Conservation (phyloP, 306 rosid species). For the Cyclanthera cordifolia region DNA sequence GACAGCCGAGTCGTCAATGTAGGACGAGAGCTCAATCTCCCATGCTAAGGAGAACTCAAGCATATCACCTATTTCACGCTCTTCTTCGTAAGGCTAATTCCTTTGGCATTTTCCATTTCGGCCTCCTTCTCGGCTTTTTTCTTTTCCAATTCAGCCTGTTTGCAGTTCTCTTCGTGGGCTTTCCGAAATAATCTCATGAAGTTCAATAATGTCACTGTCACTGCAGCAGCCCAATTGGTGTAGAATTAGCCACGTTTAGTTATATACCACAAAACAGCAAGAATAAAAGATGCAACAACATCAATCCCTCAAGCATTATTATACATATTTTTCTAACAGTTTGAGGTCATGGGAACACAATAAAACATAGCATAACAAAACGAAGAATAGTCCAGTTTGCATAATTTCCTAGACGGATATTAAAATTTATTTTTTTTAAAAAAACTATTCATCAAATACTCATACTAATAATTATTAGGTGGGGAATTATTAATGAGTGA, state of each 20-base stretch:
- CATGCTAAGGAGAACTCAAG: constrained; percentile 22
- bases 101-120: constrained; percentile 89
- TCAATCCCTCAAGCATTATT: neutral
- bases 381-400: neutral
- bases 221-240: constrained; percentile 40
- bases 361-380: neutral
- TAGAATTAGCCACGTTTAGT: neutral
- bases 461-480: neutral
- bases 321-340: neutral
- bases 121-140: constrained; percentile 87
- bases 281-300: neutral
- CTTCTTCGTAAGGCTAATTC: constrained; percentile 41
- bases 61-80: constrained; percentile 38
- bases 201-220: constrained; percentile 64
- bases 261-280: neutral
- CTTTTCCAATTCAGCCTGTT: constrained; percentile 83
- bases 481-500: neutral
- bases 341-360: neutral
- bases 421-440: too few relatives aligned
- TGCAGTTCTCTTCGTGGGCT: constrained; percentile 88
- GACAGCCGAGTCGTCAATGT: constrained; percentile 23
- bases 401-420: neutral
- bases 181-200: constrained; percentile 76
- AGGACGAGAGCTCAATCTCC: constrained; percentile 25
- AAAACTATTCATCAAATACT: neutral